Conservation (phyloP, 805 yeast genomes). For the Candida quercuum region DNA sequence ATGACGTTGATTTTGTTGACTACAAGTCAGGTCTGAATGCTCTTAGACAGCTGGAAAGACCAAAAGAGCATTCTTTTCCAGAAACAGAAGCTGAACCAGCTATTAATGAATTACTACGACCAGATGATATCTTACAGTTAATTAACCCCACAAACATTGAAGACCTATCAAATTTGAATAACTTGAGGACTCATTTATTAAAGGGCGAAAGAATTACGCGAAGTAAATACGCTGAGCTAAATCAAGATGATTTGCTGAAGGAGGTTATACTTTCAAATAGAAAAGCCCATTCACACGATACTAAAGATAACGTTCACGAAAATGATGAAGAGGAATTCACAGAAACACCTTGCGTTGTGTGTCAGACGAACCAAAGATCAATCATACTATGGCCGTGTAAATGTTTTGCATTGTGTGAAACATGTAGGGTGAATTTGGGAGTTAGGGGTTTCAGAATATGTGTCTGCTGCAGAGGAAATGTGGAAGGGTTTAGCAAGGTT, state of each 20-base stretch:
- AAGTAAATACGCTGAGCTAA: slow-evolving; percentile 25
- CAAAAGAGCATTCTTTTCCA: background rate
- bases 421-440: slow-evolving; percentile 70
- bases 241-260: slow-evolving; percentile 24
- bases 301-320: slow-evolving; percentile 5
- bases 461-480: slow-evolving; percentile 77
- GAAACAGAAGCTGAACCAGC: slow-evolving; percentile 1
- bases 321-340: slow-evolving; percentile 28
- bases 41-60: slow-evolving; percentile 8
- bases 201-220: slow-evolving; percentile 28
- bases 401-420: slow-evolving; percentile 84
- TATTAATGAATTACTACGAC: slow-evolving; percentile 15
- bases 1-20: slow-evolving; percentile 15
- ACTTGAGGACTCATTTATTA: slow-evolving; percentile 16
- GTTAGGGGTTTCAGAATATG: slow-evolving; percentile 71
- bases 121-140: slow-evolving; percentile 21
- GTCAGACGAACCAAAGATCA: slow-evolving; percentile 69
- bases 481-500: slow-evolving; percentile 47
- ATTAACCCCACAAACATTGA: slow-evolving; percentile 25
- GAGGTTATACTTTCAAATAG: slow-evolving; percentile 26
- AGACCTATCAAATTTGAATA: slow-evolving; percentile 10
- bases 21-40: slow-evolving; percentile 12
- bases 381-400: slow-evolving; percentile 90
- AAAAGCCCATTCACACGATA: slow-evolving; percentile 10
- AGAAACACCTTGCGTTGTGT: slow-evolving; percentile 64